A percentile compares a stretch with the other conserved stretches of the same genome.
Evolutionary conservation across 148 eudicot species (phyloP).

Genomic region (Selenicereus undatus): DNA sequence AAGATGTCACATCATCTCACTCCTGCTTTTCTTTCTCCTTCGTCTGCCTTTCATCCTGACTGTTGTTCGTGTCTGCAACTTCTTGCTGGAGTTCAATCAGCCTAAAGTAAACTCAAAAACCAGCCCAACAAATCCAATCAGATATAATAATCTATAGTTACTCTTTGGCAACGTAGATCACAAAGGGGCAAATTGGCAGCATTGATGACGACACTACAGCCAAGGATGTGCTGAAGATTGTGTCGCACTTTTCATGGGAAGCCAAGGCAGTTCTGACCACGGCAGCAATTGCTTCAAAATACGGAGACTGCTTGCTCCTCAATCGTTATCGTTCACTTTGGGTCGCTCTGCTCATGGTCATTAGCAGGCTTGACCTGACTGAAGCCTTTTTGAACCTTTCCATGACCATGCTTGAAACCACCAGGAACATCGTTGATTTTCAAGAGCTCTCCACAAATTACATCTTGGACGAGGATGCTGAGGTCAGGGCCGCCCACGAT

Average conservation of each 20-base stretch:
- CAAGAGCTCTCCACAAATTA: constrained; percentile 28
- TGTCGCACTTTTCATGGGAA: constrained; percentile 43
- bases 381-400: constrained; percentile 40
- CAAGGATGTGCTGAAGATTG: constrained; percentile 26
- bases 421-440: constrained; percentile 31
- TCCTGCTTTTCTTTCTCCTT: too few relatives aligned
- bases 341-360: constrained; percentile 49
- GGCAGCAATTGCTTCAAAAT: constrained; percentile 46
- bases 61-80: too few relatives aligned
- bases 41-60: too few relatives aligned
- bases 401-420: constrained; percentile 33
- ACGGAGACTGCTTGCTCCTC: constrained; percentile 55
- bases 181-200: constrained; percentile 34
- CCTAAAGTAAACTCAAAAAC: too few relatives aligned
- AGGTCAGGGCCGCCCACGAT: constrained; percentile 25
- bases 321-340: constrained; percentile 36
- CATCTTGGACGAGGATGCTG: constrained; percentile 27
- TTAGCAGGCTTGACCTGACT: constrained; percentile 38
- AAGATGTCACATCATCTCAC: too few relatives aligned
- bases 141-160: too few relatives aligned
- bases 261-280: constrained; percentile 45
- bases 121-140: too few relatives aligned
- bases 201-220: constrained; percentile 36
- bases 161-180: constrained; percentile 25
- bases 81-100: constrained; percentile 3